Percentiles rank a stretch among this genome's conserved stretches.
These are phyloP conservation scores for Apodospora peruviana DNA, from an alignment of 495 filamentous ascomycete species.

Conservation along the genomic window DNA sequence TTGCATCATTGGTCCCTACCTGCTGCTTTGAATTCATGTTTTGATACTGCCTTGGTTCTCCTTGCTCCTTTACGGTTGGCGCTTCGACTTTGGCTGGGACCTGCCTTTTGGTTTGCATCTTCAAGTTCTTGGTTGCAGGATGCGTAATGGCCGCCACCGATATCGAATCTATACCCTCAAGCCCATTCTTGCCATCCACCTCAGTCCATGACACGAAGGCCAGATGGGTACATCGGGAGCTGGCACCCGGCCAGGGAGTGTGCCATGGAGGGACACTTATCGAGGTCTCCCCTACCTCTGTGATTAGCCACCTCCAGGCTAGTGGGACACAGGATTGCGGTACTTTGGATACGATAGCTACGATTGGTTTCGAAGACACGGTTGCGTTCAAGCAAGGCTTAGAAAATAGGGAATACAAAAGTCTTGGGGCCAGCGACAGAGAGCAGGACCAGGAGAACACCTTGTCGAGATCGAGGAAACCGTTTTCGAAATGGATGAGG, in stretches of 20 bases:
- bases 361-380: conserved; percentile 28
- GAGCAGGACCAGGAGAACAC: conserved; percentile 10
- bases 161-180: conserved; percentile 11
- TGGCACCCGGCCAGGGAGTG: no score
- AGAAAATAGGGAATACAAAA: conserved; percentile 21
- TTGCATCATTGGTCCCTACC: conserved; percentile 5
- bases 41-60: conserved; percentile 9
- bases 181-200: neutral
- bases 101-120: conserved; percentile 12
- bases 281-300: no score
- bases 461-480: conserved; percentile 20
- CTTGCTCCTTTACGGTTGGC: conserved; percentile 8
- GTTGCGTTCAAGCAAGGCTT: conserved; percentile 19
- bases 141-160: conserved; percentile 16
- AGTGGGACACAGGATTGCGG: conserved; percentile 22
- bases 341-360: conserved; percentile 39
- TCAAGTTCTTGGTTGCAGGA: conserved; percentile 13
- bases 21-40: conserved; percentile 17
- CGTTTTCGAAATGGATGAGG: conserved; percentile 55
- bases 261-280: no score
- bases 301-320: no score
- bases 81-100: conserved; percentile 6
- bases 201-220: neutral
- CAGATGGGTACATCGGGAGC: no score
- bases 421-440: conserved; percentile 8